Conservation (phyloP, 2,329 filamentous ascomycete genomes). For the Neofusicoccum ribis region DNA sequence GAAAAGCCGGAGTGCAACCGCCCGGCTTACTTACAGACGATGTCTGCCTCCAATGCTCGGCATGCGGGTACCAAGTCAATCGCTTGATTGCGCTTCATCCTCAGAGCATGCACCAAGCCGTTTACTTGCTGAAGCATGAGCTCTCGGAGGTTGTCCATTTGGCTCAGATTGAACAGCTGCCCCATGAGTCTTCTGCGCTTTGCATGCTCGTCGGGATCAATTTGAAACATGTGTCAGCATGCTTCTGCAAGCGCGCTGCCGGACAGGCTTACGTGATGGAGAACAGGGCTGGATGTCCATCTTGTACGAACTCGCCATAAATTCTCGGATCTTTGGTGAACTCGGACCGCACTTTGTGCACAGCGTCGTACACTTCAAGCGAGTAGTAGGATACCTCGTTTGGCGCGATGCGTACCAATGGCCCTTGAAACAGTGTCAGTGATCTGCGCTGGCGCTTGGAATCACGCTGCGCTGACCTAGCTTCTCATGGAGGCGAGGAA, state of each 20-base stretch:
- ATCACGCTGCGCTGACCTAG: not conserved
- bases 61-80: not conserved
- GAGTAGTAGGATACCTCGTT: conserved; percentile 48
- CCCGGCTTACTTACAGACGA: not conserved
- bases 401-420: conserved; percentile 50
- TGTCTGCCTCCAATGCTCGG: conserved; percentile 3
- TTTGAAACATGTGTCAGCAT: not conserved
- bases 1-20: not conserved
- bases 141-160: not conserved
- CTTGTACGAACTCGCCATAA: conserved; percentile 5
- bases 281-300: not conserved
- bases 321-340: not conserved
- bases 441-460: no score
- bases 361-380: conserved; percentile 26
- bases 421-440: conserved; percentile 29
- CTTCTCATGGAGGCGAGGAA: conserved; percentile 1
- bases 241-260: no score
- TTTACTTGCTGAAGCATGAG: conserved; percentile 1
- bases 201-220: conserved; percentile 3
- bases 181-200: conserved; percentile 9
- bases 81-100: not conserved
- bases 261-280: not conserved
- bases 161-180: conserved; percentile 2
- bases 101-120: not conserved
- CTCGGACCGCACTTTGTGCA: conserved; percentile 4